Base-by-base conservation (phyloP, 768 basidiomycete genomes). In the Lactarius trivialis region DNA sequence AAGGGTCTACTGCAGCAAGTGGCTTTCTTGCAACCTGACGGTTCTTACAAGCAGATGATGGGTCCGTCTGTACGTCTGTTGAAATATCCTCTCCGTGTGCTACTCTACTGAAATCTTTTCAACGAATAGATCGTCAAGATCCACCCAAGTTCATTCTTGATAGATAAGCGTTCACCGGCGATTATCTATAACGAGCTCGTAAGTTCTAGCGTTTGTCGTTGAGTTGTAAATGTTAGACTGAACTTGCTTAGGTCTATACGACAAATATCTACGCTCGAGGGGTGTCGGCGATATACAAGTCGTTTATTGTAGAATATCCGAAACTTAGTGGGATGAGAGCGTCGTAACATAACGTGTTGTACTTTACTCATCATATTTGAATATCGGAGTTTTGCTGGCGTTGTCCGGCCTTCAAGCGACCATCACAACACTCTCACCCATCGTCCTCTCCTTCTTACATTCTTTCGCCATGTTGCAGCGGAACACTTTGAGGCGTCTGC, bases 111-210 rank as follows among this genome's bases (percentile, higher is more conserved):
- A 26, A 51, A 1, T 64, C 51, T 24, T 66, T 79, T 37, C 15
- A 28, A 17, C 52, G 6, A 77, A n/a, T 48, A 77, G 91, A 73
- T 81, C 26, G 80, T 98, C 60, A 96, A 95, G 72, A 89, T 99
- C 24, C 93, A 98, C 70, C 97, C 96, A 0, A 82, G 89, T 33
- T 98, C 95, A 33, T 80, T 83, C 3, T 70, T 98, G 68, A 82
- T 81, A 68, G 86, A 89, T 67, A 92, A 89, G 70, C 91, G 90
- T 71, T 83, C 86, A 0, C 85, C 86, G 0, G 92, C 88, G 6
- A 93, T 99, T 65, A 81, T 99, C 39, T 99, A 91, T 71, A 89
- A 96, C 71, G 97, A 99, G 70, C 75, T 99, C 70, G 96, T 97
- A 64, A 70, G 88, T 77, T 21, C 11, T n/a, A n/a, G 39, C 8